phyloP scores from a whole-genome alignment of 2,329 filamentous ascomycete genomes.

The Paecilomyces niveus region DNA sequence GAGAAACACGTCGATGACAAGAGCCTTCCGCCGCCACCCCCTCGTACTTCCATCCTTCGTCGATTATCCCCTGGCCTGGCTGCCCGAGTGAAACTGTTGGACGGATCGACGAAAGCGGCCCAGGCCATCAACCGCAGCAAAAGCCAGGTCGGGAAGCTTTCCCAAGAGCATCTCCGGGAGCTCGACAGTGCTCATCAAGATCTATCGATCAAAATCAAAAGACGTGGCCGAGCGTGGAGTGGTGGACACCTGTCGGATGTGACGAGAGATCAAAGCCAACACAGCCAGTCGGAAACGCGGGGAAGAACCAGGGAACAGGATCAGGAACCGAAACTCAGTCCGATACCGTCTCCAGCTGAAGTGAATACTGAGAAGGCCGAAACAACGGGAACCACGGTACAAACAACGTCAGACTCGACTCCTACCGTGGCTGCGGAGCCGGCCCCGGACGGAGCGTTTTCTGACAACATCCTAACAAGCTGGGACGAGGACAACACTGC shows the following conservation, averaged over 20 bases:
- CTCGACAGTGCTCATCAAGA: constrained; percentile 33
- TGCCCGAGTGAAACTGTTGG: constrained; percentile 35
- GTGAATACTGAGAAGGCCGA: neutral
- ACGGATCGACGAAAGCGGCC: constrained; percentile 24
- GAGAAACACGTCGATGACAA: constrained; percentile 19
- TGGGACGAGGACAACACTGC: constrained; percentile 6
- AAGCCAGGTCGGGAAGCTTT: constrained; percentile 31
- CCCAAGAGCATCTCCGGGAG: constrained; percentile 33
- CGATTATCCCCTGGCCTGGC: constrained; percentile 36
- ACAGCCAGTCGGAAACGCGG: constrained; percentile 11
- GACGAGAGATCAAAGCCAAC: constrained; percentile 10
- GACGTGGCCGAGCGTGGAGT: constrained; percentile 30
- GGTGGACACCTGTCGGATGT: constrained; percentile 5
- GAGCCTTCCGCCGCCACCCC: constrained; percentile 8
- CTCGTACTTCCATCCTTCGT: constrained; percentile 31
- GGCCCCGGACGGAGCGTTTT: neutral
- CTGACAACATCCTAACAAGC: constrained; percentile 6
- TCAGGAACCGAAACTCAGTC: neutral
- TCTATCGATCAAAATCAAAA: constrained; percentile 31
- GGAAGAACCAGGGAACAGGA: constrained; percentile 6
- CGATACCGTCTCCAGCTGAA: constrained; percentile 8
- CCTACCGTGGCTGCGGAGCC: neutral
- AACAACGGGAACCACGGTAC: neutral
- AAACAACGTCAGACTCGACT: neutral
- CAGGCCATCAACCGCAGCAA: constrained; percentile 14